Percentiles rank a stretch among this genome's conserved stretches.
These are phyloP conservation scores for Melanomma pulvis-pyrius DNA, from an alignment of 495 filamentous ascomycete genomes.

Conservation along the genomic window DNA sequence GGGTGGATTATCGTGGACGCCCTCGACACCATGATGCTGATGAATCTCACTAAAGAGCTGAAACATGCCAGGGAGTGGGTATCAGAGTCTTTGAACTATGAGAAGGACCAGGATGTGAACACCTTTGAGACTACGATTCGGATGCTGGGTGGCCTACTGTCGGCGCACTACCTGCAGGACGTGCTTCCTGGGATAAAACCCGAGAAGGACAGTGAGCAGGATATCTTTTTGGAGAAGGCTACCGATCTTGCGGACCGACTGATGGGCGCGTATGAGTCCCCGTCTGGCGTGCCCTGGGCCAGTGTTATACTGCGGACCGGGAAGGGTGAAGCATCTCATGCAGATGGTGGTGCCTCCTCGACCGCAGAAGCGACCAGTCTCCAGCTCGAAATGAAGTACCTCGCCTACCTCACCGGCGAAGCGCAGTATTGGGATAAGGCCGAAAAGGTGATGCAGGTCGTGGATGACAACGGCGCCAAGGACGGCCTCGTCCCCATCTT, in stretches of 20 bases:
- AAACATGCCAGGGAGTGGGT: slow-evolving; percentile 90
- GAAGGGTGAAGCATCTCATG: slow-evolving; percentile 74
- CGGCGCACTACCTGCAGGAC: slow-evolving; percentile 89
- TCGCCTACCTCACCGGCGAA: slow-evolving; percentile 93
- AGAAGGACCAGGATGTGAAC: slow-evolving; percentile 92
- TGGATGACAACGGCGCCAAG: slow-evolving; percentile 74
- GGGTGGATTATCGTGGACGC: slow-evolving; percentile 99
- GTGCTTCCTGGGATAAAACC: slow-evolving; percentile 43
- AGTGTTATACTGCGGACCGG: slow-evolving; percentile 83
- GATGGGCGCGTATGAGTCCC: slow-evolving; percentile 82
- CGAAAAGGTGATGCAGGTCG: slow-evolving; percentile 86
- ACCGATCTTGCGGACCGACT: slow-evolving; percentile 88
- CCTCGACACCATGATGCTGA: slow-evolving; percentile 94
- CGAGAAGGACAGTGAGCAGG: slow-evolving; percentile 66
- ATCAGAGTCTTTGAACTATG: slow-evolving; percentile 74
- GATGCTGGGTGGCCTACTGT: slow-evolving; percentile 93
- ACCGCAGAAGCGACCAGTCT: slow-evolving; percentile 90
- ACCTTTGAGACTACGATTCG: slow-evolving; percentile 98
- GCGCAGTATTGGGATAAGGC: slow-evolving; percentile 85
- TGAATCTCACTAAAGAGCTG: slow-evolving; percentile 91
- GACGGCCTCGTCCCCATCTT: slow-evolving; percentile 92
- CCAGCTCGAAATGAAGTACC: slow-evolving; percentile 97
- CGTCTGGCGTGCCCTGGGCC: slow-evolving; percentile 83
- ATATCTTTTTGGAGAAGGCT: slow-evolving; percentile 94
- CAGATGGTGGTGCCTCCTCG: slow-evolving; percentile 86